Conservation (phyloP, 129 eudicot genomes). For the Lactuca sativa region DNA sequence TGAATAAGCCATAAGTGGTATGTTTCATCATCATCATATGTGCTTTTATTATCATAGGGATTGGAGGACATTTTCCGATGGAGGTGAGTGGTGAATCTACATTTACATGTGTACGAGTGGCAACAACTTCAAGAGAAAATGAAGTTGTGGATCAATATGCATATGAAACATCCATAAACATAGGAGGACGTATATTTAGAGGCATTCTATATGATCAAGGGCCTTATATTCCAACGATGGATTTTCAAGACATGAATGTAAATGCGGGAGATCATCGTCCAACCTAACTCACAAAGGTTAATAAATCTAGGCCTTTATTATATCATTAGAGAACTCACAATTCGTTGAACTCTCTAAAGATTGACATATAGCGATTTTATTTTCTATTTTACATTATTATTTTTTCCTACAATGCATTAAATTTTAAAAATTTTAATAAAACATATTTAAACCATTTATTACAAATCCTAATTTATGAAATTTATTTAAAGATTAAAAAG, state of each 20-base stretch:
- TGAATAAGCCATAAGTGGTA: neutral
- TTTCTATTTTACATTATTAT: too few species aligned
- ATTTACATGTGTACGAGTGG: slow-evolving; percentile 64
- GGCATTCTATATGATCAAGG: slow-evolving; percentile 88
- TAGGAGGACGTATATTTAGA: slow-evolving; percentile 70
- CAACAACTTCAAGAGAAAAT: slow-evolving; percentile 51
- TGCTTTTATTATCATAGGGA: slow-evolving; percentile 34
- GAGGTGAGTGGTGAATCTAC: slow-evolving; percentile 58
- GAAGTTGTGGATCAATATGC: slow-evolving; percentile 63
- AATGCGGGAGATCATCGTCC: neutral
- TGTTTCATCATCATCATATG: neutral
- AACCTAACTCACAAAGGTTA: slow-evolving; percentile 1
- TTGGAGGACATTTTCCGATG: slow-evolving; percentile 56
- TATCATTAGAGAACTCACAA: neutral
- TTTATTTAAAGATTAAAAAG: too few species aligned
- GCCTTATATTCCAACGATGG: slow-evolving; percentile 17
- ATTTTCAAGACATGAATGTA: slow-evolving; percentile 13
- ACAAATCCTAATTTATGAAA: too few species aligned
- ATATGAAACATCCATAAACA: slow-evolving; percentile 69
- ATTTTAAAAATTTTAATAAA: too few species aligned
- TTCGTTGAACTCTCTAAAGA: too few species aligned
- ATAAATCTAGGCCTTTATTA: neutral
- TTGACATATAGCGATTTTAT: too few species aligned
- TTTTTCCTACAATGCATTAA: too few species aligned
- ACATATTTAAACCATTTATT: too few species aligned